phyloP scores from a whole-genome alignment of 2,329 filamentous ascomycete species.

The Neonectria punicea region DNA sequence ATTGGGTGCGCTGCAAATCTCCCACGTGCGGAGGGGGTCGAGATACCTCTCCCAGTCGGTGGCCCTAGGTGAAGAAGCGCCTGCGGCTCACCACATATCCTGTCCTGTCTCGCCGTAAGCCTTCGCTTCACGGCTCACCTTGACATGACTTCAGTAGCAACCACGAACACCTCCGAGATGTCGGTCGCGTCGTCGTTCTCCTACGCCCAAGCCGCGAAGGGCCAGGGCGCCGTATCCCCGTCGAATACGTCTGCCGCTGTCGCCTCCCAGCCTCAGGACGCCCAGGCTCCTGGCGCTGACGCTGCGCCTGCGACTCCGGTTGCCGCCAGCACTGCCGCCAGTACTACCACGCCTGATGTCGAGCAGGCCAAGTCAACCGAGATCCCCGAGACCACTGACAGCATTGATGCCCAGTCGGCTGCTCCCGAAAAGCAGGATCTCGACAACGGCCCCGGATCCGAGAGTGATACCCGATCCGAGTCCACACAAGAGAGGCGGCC shows the following conservation, averaged over 20 bases:
- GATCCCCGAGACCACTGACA: slow-evolving; percentile 38
- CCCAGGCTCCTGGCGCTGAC: slow-evolving; percentile 42
- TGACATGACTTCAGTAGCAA: slow-evolving; percentile 45
- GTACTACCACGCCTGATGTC: slow-evolving; percentile 33
- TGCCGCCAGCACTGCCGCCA: slow-evolving; percentile 44
- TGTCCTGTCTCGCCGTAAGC: slow-evolving; percentile 31
- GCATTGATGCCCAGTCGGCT: slow-evolving; percentile 35
- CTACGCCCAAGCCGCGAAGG: slow-evolving; percentile 95
- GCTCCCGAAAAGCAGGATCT: slow-evolving; percentile 48
- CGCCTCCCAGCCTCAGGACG: slow-evolving; percentile 39
- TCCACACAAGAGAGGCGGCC: slow-evolving; percentile 46
- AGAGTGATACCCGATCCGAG: slow-evolving; percentile 51
- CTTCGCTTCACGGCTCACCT: slow-evolving; percentile 33
- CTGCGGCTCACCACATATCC: slow-evolving; percentile 30
- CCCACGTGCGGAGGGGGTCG: slow-evolving; percentile 39
- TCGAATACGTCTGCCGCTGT: slow-evolving; percentile 43
- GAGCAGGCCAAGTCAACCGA: slow-evolving; percentile 43
- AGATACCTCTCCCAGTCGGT: slow-evolving; percentile 36
- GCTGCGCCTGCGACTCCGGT: slow-evolving; percentile 40
- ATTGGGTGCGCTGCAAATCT: slow-evolving; percentile 40
- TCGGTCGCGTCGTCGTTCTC: slow-evolving; percentile 76
- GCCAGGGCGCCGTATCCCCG: slow-evolving; percentile 62
- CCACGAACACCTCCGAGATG: slow-evolving; percentile 54
- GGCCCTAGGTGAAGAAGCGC: slow-evolving; percentile 35
- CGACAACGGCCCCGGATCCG: slow-evolving; percentile 50